A percentile compares a stretch with the other conserved stretches of the same genome.
These are phyloP conservation scores for Eucalyptus rudis DNA, from an alignment of 345 rosid species.

Conservation along the genomic window DNA sequence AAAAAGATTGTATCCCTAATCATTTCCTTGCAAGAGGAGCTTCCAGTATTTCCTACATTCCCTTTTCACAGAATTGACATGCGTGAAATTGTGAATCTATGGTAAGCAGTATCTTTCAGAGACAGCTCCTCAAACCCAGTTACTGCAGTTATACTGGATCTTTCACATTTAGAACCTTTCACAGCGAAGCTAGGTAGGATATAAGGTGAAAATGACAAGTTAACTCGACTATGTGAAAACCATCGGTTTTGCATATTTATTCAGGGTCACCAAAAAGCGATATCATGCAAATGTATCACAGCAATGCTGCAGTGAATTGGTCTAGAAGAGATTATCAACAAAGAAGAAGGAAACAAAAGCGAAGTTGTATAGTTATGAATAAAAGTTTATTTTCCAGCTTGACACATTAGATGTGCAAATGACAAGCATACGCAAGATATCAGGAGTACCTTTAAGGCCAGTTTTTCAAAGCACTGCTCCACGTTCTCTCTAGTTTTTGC, in stretches of 20 bases:
- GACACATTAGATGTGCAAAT: not conserved
- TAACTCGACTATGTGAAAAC: not conserved
- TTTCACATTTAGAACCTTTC: not conserved
- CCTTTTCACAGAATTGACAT: not conserved
- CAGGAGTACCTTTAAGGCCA: constrained; percentile 90
- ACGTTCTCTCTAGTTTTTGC: constrained; percentile 86
- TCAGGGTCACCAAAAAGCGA: not conserved
- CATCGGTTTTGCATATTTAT: not conserved
- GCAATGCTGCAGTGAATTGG: not conserved
- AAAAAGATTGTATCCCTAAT: not conserved
- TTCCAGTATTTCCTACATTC: not conserved
- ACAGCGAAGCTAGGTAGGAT: not conserved
- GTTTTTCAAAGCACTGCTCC: constrained; percentile 82
- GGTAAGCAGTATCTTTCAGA: not conserved
- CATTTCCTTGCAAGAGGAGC: not conserved
- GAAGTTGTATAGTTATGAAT: not conserved
- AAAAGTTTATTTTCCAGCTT: not conserved
- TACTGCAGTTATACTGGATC: not conserved
- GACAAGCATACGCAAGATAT: not conserved
- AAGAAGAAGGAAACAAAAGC: not conserved
- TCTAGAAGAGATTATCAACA: not conserved
- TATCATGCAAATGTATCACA: not conserved
- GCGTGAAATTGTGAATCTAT: not conserved
- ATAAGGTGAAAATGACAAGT: not conserved
- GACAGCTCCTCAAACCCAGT: not conserved